These are phyloP conservation scores for Anaeramoeba flamelloides DNA, from an alignment of 78 protist genomes.

Conservation along the genomic window DNA sequence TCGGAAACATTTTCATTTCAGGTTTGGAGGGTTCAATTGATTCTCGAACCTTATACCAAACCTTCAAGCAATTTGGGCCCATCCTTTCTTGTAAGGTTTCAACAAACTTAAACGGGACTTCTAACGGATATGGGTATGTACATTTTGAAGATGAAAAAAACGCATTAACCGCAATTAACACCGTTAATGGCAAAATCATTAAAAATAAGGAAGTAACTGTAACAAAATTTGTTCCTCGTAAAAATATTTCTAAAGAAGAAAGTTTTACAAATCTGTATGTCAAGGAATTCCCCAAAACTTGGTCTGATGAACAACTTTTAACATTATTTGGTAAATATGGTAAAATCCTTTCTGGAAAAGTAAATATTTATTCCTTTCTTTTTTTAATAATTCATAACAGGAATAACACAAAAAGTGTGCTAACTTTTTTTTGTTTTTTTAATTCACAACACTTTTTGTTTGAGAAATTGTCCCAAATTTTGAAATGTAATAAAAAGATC, in stretches of 20 bases:
- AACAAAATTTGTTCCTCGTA: no score
- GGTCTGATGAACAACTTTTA: neutral
- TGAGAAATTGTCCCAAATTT: no score
- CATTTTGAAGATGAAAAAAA: conserved; percentile 1
- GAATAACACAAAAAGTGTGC: no score
- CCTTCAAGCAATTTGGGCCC: neutral
- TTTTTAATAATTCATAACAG: no score
- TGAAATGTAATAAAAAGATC: no score
- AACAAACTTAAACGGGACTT: neutral
- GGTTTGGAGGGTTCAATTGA: neutral
- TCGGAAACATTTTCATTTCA: neutral
- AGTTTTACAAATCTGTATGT: conserved; percentile 12
- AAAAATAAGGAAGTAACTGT: neutral
- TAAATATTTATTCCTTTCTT: no score
- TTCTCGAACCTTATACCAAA: neutral
- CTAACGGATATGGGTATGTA: conserved; percentile 2
- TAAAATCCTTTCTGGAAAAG: neutral
- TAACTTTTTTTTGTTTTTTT: no score
- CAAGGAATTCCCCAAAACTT: neutral
- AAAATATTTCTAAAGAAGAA: no score
- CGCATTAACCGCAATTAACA: neutral
- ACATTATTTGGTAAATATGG: conserved; percentile 1
- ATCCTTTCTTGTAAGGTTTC: conserved; percentile 3
- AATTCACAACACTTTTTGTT: no score
- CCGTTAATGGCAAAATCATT: neutral